Percentiles rank a stretch among this genome's conserved stretches.
Conservation (phyloP, 352 stramenopile genomes). For the Sclerospora graminicola region DNA sequence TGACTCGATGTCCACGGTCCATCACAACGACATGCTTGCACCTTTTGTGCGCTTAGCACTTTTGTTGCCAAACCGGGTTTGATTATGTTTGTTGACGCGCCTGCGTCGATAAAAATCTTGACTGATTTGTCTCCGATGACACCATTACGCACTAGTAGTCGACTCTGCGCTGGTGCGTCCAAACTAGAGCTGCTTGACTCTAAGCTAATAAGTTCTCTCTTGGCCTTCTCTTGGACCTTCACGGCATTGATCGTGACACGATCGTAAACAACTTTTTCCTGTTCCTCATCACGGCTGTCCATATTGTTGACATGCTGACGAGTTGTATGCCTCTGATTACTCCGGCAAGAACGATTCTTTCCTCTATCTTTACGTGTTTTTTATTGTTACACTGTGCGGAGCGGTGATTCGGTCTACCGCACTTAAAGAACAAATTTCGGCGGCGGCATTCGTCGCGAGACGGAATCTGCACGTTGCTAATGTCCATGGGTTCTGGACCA, state of each 20-base stretch:
- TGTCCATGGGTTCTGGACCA: slow-evolving; percentile 8
- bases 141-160: background rate
- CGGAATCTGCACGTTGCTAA: slow-evolving; percentile 3
- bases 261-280: background rate
- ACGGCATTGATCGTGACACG: background rate
- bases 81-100: background rate
- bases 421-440: slow-evolving; percentile 6
- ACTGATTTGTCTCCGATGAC: background rate
- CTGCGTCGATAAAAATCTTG: background rate
- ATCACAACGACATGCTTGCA: slow-evolving; percentile 1
- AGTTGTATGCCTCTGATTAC: background rate
- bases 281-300: background rate
- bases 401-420: background rate
- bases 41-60: background rate
- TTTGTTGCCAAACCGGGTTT: background rate
- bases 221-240: background rate
- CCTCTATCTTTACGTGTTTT: background rate
- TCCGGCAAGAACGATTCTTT: background rate
- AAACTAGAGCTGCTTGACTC: background rate
- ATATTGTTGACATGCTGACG: background rate
- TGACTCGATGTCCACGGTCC: slow-evolving; percentile 1
- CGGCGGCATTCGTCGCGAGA: slow-evolving; percentile 4
- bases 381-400: background rate
- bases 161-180: background rate
- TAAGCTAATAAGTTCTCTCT: background rate